Evolutionary conservation across 2,329 filamentous ascomycete species (phyloP), one percentile per base, ranked within the genome.

Genomic region (Penicillium brevicompactum): DNA sequence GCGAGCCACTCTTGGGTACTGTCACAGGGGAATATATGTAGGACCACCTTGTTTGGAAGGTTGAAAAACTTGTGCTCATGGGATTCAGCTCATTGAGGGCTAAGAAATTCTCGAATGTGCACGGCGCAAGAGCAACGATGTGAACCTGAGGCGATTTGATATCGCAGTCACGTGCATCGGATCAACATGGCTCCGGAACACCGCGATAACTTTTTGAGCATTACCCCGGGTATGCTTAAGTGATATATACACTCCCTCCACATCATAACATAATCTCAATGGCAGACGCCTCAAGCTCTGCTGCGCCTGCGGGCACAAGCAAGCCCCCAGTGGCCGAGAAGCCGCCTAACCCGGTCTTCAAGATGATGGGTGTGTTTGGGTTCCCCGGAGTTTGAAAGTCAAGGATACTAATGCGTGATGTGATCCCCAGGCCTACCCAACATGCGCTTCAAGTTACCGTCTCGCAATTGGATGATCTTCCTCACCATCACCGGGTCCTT

Each of bases 391-490:
- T 31, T 46, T 7, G 31, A 42, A 9, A 10, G 9, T 16, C 38
- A 41, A 42, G 18, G n/a, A 46, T 42, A 53, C 62, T 66, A 58
- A 66, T 43, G 37, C 16, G 13, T 44, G 41, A 14, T 38, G 41
- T 50, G 16, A 44, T 41, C 24, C 24, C 8, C 18, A 46, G 93
- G 93, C 54, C 80, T 99, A 55, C 93, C 93, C 48, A 89, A 88
- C 63, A 84, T 97, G 58, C 89, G 90, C 56, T 83, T 87, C 65
- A 91, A 87, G 74, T 85, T 99, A 16, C 94, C 94, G 7, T 97
- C 93, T 16, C 89, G 94, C 58, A 97, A 97, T 74, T 99, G 94
- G 94, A 86, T 94, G 77, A 97, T 99, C 68, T 99, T 99, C 78
- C 86, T 92, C 75, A 82, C 88, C 45, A 74, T 97, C 52, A 88